Evolutionary conservation across 306 rosid species (phyloP).

Genomic region (Rubus parviflorus): DNA sequence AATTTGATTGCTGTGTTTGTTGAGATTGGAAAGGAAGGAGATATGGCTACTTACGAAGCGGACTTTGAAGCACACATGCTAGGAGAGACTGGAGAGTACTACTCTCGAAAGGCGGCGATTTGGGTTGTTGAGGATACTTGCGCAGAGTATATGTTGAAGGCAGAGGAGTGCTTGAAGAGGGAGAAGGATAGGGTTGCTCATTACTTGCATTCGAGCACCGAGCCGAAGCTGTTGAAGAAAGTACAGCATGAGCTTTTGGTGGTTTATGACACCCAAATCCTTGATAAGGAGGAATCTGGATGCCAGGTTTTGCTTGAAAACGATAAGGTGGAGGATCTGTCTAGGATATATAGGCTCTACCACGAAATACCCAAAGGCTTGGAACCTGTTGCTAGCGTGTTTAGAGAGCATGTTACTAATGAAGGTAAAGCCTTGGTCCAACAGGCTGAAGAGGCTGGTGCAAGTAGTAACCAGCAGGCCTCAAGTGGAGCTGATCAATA

Average conservation of each 20-base stretch:
- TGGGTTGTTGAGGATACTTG: slow-evolving; percentile 69
- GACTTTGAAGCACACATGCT: slow-evolving; percentile 67
- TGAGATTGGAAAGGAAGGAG: slow-evolving; percentile 55
- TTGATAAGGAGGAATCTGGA: slow-evolving; percentile 85
- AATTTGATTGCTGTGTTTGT: slow-evolving; percentile 57
- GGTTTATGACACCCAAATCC: slow-evolving; percentile 67
- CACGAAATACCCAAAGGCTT: slow-evolving; percentile 59
- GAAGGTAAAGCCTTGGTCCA: slow-evolving; percentile 68
- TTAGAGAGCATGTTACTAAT: slow-evolving; percentile 68
- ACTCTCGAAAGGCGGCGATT: slow-evolving; percentile 55
- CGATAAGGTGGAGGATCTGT: slow-evolving; percentile 78
- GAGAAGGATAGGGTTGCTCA: slow-evolving; percentile 37
- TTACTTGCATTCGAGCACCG: slow-evolving; percentile 37
- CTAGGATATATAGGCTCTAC: slow-evolving; percentile 77
- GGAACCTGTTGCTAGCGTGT: slow-evolving; percentile 59
- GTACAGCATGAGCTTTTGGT: slow-evolving; percentile 68
- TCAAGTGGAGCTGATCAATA: slow-evolving; percentile 36
- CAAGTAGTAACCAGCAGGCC: slow-evolving; percentile 43
- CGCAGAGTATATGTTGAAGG: slow-evolving; percentile 72
- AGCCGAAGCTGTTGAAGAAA: slow-evolving; percentile 48
- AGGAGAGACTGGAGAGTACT: slow-evolving; percentile 49
- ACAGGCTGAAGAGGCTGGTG: slow-evolving; percentile 61
- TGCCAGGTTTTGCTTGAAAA: slow-evolving; percentile 76
- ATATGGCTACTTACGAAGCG: slow-evolving; percentile 42
- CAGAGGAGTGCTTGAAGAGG: slow-evolving; percentile 37